Evolutionary conservation across 116 monocot genomes (phyloP), one percentile per base, ranked within the genome.

Genomic region (Trichopus zeylanicus): DNA sequence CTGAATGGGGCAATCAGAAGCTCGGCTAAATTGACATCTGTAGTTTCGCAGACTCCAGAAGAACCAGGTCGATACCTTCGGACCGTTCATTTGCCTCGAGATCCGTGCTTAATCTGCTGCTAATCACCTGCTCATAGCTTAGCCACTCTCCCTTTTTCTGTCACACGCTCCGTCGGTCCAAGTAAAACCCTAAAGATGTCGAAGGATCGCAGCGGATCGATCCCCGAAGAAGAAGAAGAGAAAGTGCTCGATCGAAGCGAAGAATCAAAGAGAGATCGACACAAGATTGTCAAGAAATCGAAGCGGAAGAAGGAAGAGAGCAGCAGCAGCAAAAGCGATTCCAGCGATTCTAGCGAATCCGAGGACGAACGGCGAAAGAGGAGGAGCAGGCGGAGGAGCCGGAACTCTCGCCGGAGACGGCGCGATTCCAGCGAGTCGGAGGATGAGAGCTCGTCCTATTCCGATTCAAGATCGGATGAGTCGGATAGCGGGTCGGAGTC

Each of bases 401-500:
- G 59, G 46, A 69, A 58, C 54, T 69, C 66, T 20, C 19, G 53
- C 9, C 26, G 28, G 28, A 13, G 53, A 53, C 4, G 15, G 7
- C 13, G 28, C 13, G 42, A 42, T 29, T 22, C 22, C 0, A 59
- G 58, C 34, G 58, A 59, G 19, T 59, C 35, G 21, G 58, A 37
- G 18, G 1, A 12, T 25, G 56, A 51, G 46, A 24, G 13, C 48
- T 62, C 65, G 6, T 42, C 75, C 47, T 66, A 7, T n/a, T 28
- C 53, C 26, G 32, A 73, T 18, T 85, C 82, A 32, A 79, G 74
- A n/a, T 77, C 80, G 31, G 69, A 70, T 13, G 39, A 54, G n/a
- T 64, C 49, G 19, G 57, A 31, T 11, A 60, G 69, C 9, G 73
- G 69, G 21, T 67, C 65, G 5, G 63, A 60, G 10, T 35, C 27